Evolutionary conservation across 495 filamentous ascomycete species (phyloP).

Genomic region (Podospora bellae-mahoneyi): DNA sequence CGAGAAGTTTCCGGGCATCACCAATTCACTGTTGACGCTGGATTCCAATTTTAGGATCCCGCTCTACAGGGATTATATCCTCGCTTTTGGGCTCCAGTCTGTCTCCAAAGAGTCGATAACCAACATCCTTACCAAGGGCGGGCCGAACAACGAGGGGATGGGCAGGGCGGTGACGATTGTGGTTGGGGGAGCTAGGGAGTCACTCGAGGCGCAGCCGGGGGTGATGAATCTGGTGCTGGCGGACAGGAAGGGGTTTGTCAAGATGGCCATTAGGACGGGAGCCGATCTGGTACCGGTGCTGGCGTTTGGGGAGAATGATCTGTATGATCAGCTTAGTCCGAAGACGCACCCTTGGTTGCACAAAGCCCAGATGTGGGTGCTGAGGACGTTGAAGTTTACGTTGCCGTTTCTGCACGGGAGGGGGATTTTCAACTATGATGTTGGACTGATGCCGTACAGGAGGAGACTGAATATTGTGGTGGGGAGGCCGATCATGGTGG

Average conservation of each 20-base stretch:
- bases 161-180: slow-evolving; percentile 96
- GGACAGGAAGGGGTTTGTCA: slow-evolving; percentile 87
- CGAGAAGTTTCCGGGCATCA: slow-evolving; percentile 91
- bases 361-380: slow-evolving; percentile 72
- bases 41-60: slow-evolving; percentile 94
- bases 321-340: slow-evolving; percentile 83
- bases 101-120: slow-evolving; percentile 89
- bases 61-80: slow-evolving; percentile 86
- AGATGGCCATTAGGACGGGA: slow-evolving; percentile 82
- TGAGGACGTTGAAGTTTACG: slow-evolving; percentile 86
- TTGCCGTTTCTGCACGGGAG: slow-evolving; percentile 85
- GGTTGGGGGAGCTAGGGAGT: slow-evolving; percentile 87
- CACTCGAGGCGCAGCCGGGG: slow-evolving; percentile 77
- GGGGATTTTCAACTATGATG: slow-evolving; percentile 96
- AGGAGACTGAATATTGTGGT: slow-evolving; percentile 83
- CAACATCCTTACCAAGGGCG: slow-evolving; percentile 76
- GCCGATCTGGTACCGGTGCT: slow-evolving; percentile 91
- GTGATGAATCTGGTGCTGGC: slow-evolving; percentile 71
- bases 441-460: slow-evolving; percentile 91
- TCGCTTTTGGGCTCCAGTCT: slow-evolving; percentile 79
- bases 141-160: slow-evolving; percentile 78
- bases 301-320: slow-evolving; percentile 90
- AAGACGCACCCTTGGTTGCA: slow-evolving; percentile 69
- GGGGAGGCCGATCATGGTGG: slow-evolving; percentile 71
- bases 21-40: slow-evolving; percentile 84